Percentiles rank a stretch among this genome's conserved stretches.
Conservation (phyloP, 768 basidiomycete species). For the Russula foetens region DNA sequence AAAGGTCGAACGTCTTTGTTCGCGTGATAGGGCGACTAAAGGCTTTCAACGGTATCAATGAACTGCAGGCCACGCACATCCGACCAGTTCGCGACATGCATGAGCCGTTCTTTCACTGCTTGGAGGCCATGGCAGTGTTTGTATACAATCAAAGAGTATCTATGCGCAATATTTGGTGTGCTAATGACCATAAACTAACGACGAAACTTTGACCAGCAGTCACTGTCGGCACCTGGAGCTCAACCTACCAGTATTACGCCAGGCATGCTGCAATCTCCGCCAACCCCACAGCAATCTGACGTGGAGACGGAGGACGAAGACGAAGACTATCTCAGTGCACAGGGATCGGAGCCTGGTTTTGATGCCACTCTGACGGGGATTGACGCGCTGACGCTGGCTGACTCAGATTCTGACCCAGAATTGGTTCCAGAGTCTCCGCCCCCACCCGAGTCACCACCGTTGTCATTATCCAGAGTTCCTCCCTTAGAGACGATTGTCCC, state of each 20-base stretch:
- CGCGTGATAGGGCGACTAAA: constrained; percentile 7
- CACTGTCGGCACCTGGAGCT: neutral
- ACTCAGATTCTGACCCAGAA: neutral
- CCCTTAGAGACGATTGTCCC: neutral
- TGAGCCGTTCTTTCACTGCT: constrained; percentile 40
- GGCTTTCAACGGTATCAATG: constrained; percentile 31
- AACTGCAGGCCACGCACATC: constrained; percentile 32
- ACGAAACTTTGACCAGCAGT: neutral
- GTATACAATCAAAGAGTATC: constrained; percentile 28
- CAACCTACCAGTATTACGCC: neutral
- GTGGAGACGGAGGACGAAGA: neutral
- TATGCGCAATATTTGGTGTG: constrained; percentile 11
- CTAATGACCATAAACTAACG: neutral
- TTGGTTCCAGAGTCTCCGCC: neutral
- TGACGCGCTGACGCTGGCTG: constrained; percentile 1
- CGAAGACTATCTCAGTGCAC: neutral
- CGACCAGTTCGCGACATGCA: constrained; percentile 36
- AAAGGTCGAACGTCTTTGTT: neutral
- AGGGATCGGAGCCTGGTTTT: neutral
- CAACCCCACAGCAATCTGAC: neutral
- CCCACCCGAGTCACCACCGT: neutral
- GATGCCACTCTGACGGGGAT: neutral
- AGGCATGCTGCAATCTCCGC: neutral
- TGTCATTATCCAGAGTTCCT: neutral
- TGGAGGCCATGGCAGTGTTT: constrained; percentile 36